Conservation (phyloP, 2,329 filamentous ascomycete genomes). For the Seiridium unicorne region DNA sequence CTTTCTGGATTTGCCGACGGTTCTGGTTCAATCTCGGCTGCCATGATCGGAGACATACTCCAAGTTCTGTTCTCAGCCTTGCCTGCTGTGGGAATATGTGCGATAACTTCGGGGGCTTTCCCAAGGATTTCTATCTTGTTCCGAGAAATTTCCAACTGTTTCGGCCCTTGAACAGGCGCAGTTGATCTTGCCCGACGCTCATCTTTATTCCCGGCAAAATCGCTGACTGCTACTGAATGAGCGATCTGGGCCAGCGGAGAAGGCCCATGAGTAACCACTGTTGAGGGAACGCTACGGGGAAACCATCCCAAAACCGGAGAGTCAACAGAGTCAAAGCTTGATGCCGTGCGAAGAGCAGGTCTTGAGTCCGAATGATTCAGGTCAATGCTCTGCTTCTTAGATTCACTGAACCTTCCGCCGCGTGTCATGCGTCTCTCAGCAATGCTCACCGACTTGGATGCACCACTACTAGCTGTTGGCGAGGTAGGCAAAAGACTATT, state of each 20-base stretch:
- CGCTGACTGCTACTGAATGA: slow-evolving; percentile 5
- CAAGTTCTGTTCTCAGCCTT: neutral
- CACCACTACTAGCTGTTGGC: neutral
- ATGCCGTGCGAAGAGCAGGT: neutral
- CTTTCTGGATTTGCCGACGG: slow-evolving; percentile 8
- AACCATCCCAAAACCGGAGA: slow-evolving; percentile 24
- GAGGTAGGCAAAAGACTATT: neutral
- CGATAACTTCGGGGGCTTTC: neutral
- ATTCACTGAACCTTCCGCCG: slow-evolving; percentile 19
- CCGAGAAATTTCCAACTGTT: neutral
- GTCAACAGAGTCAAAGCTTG: slow-evolving; percentile 11
- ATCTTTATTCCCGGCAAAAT: neutral
- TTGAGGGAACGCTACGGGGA: slow-evolving; percentile 7
- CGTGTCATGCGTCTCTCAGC: slow-evolving; percentile 19
- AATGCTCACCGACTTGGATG: slow-evolving; percentile 13
- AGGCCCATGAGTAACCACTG: slow-evolving; percentile 4
- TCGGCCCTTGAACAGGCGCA: neutral
- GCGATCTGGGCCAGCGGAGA: slow-evolving; percentile 7
- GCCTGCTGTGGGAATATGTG: neutral
- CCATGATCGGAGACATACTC: slow-evolving; percentile 11
- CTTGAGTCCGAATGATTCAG: slow-evolving; percentile 12
- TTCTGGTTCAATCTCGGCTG: slow-evolving; percentile 11
- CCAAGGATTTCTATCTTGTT: neutral
- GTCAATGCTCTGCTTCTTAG: slow-evolving; percentile 20
- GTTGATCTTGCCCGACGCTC: neutral